phyloP scores from a whole-genome alignment of 192 early-diverging fungal species.

The Coemansia sp. region DNA sequence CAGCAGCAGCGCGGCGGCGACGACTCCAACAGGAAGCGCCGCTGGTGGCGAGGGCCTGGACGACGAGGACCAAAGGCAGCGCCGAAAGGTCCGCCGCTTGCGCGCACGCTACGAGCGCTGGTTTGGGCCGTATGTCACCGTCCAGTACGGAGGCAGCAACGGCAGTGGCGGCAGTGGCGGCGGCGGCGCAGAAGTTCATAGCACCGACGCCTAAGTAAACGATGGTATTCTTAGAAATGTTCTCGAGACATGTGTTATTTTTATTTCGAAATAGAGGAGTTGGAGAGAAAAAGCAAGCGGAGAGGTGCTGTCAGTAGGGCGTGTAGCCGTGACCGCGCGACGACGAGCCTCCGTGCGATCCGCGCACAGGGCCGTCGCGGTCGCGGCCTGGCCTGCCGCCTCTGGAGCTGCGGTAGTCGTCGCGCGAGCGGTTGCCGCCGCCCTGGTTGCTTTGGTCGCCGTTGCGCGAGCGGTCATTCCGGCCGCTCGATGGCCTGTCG shows the following conservation, averaged over 20 bases:
- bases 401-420: constrained; percentile 23
- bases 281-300: not conserved
- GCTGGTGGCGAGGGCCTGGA: constrained; percentile 10
- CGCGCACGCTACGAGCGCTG: constrained; percentile 55
- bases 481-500: constrained; percentile 21
- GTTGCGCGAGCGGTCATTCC: constrained; percentile 27
- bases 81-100: constrained; percentile 46
- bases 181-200: not conserved
- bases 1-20: not conserved
- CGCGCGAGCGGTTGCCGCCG: constrained; percentile 19
- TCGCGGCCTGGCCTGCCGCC: constrained; percentile 31
- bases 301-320: constrained; percentile 29
- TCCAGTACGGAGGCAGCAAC: constrained; percentile 30
- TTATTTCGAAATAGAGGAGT: not conserved
- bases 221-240: not conserved
- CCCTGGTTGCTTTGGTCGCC: constrained; percentile 14
- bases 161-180: not conserved
- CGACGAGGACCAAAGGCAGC: constrained; percentile 36
- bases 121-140: constrained; percentile 53
- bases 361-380: constrained; percentile 48
- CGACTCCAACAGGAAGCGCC: not conserved
- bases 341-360: constrained; percentile 25
- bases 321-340: constrained; percentile 43
- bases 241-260: not conserved
- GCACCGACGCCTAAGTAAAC: constrained; percentile 5